Evolutionary conservation across 352 stramenopile genomes (phyloP).

Genomic region (Phytophthora rubi): DNA sequence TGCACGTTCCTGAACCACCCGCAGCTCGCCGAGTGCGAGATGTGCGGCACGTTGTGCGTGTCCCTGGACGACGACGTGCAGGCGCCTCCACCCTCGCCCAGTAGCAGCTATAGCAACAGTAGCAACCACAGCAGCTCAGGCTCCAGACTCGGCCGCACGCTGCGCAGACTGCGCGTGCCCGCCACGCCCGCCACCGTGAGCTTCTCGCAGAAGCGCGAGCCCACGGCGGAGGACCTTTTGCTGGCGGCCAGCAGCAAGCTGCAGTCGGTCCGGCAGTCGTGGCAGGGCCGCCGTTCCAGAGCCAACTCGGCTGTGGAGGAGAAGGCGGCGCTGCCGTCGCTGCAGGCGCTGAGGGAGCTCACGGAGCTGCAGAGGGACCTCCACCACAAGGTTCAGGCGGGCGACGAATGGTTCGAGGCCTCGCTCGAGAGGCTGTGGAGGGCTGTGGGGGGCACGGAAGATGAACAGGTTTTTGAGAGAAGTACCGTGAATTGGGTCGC

Average conservation of each 20-base stretch:
- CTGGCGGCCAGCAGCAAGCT: slow-evolving; percentile 59
- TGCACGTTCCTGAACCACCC: slow-evolving; percentile 87
- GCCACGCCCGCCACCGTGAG: slow-evolving; percentile 50
- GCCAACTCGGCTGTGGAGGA: slow-evolving; percentile 20
- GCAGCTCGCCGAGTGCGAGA: slow-evolving; percentile 69
- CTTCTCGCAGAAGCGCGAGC: slow-evolving; percentile 66
- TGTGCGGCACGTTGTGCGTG: slow-evolving; percentile 63
- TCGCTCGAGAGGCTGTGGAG: slow-evolving; percentile 72
- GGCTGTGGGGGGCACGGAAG: slow-evolving; percentile 29
- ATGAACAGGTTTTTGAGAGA: slow-evolving; percentile 45
- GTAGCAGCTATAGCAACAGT: not conserved
- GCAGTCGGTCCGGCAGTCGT: slow-evolving; percentile 50
- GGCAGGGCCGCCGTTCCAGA: slow-evolving; percentile 30
- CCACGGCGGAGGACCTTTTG: slow-evolving; percentile 68
- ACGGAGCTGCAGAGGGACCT: slow-evolving; percentile 65
- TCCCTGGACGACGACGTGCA: slow-evolving; percentile 13
- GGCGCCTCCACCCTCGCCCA: not conserved
- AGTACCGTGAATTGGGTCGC: slow-evolving; percentile 67
- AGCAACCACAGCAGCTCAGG: slow-evolving; percentile 1
- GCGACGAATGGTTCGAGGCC: slow-evolving; percentile 68
- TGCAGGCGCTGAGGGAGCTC: slow-evolving; percentile 52
- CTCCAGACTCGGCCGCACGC: slow-evolving; percentile 43
- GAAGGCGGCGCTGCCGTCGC: slow-evolving; percentile 35
- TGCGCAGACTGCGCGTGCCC: slow-evolving; percentile 54
- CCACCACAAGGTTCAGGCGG: slow-evolving; percentile 63